These are phyloP conservation scores for Colletotrichum chrysophilum DNA, from an alignment of 2,329 filamentous ascomycete genomes.

Conservation along the genomic window DNA sequence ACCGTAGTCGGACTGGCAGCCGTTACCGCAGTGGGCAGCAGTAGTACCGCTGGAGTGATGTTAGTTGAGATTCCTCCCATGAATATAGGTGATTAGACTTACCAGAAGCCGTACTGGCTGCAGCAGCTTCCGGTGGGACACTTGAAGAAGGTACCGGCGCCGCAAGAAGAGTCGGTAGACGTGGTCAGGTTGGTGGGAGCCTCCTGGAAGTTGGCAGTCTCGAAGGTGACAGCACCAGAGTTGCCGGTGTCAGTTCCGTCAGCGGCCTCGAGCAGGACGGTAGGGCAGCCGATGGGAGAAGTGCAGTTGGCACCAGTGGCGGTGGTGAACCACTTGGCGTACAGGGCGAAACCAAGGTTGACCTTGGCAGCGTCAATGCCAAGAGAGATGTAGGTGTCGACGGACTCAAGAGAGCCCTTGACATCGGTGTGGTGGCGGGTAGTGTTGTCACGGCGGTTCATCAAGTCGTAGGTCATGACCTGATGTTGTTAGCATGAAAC, in stretches of 20 bases:
- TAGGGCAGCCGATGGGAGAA: conserved; percentile 62
- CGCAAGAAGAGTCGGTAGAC: background rate
- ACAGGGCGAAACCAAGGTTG: conserved; percentile 72
- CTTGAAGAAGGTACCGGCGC: conserved; percentile 12
- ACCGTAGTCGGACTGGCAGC: conserved; percentile 15
- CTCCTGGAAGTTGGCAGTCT: conserved; percentile 32
- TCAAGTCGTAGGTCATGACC: conserved; percentile 75
- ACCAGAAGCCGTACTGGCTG: conserved; percentile 18
- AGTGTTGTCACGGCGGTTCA: conserved; percentile 72
- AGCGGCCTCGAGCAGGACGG: conserved; percentile 63
- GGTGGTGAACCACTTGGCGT: conserved; percentile 71
- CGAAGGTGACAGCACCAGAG: conserved; percentile 45
- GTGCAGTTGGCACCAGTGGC: conserved; percentile 50
- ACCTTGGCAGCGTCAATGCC: conserved; percentile 61
- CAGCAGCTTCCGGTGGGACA: conserved; percentile 12
- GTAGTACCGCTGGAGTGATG: background rate
- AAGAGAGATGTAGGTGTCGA: conserved; percentile 64
- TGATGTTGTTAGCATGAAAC: background rate
- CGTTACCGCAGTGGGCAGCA: conserved; percentile 8
- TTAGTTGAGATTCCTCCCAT: background rate
- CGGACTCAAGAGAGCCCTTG: conserved; percentile 53
- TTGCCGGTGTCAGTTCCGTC: conserved; percentile 63
- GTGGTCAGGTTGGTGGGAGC: conserved; percentile 13
- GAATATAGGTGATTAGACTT: background rate
- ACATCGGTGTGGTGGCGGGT: conserved; percentile 71